Conservation (phyloP, 257 asterid species). For the Solanum lycopersicoides region DNA sequence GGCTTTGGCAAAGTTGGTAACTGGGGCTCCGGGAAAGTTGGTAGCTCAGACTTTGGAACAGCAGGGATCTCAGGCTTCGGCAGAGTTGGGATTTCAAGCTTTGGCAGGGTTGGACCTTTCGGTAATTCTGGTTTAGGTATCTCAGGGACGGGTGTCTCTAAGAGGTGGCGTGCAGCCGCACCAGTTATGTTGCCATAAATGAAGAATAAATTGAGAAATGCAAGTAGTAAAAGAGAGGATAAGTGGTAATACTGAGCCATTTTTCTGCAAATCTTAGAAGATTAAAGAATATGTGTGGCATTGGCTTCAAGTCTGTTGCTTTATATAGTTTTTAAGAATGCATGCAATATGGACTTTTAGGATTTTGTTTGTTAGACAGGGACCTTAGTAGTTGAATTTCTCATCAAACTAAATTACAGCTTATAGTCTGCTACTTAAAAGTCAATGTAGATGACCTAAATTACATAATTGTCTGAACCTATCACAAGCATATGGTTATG, state of each 20-base stretch:
- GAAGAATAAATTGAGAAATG: background rate
- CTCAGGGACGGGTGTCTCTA: background rate
- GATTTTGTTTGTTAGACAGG: constrained; percentile 5
- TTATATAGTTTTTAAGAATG: constrained; percentile 11
- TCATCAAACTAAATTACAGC: constrained; percentile 1
- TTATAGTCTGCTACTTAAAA: background rate
- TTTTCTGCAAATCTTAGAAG: background rate
- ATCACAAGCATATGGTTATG: background rate
- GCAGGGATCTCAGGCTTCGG: background rate
- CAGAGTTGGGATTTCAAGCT: background rate
- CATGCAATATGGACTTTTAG: background rate
- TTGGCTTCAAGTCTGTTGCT: background rate
- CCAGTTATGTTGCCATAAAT: constrained; percentile 2
- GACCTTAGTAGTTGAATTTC: constrained; percentile 14
- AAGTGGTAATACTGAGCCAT: background rate
- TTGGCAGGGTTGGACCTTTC: background rate
- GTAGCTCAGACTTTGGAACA: background rate
- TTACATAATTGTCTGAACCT: background rate
- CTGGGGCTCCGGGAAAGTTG: background rate
- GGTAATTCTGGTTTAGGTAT: background rate
- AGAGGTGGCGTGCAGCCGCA: background rate
- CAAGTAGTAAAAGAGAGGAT: background rate
- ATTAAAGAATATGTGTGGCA: background rate
- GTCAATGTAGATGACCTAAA: background rate
- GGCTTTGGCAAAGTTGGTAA: background rate